Percentiles rank a stretch among this genome's conserved stretches.
Evolutionary conservation across 352 stramenopile genomes (phyloP).

Genomic region (Pythium coloratum): DNA sequence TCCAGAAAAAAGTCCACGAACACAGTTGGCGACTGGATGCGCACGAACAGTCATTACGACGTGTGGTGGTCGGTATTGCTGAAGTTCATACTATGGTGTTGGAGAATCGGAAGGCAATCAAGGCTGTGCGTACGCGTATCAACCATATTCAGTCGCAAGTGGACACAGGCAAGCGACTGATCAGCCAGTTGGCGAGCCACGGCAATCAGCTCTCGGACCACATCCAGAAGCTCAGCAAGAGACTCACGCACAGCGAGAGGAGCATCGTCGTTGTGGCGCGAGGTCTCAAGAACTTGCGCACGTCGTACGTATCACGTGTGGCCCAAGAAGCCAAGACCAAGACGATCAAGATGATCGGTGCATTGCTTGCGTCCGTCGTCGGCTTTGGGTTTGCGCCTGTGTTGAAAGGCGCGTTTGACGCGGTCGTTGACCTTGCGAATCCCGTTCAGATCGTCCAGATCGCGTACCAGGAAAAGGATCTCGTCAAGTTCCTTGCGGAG

Average conservation of each 20-base stretch:
- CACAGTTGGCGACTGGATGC: slow-evolving; percentile 16
- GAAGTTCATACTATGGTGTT: slow-evolving; percentile 5
- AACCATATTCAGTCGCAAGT: not conserved
- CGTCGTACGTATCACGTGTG: slow-evolving; percentile 6
- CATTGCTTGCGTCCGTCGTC: not conserved
- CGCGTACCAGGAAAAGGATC: slow-evolving; percentile 19
- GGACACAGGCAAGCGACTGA: not conserved
- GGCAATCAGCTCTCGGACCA: not conserved
- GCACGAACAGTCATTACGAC: slow-evolving; percentile 4
- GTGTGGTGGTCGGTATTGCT: not conserved
- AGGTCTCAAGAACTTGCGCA: not conserved
- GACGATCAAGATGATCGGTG: not conserved
- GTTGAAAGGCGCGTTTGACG: slow-evolving; percentile 30
- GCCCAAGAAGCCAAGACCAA: not conserved
- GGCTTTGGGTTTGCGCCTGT: slow-evolving; percentile 30
- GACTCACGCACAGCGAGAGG: slow-evolving; percentile 4
- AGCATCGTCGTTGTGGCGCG: not conserved
- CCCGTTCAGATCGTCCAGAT: slow-evolving; percentile 26
- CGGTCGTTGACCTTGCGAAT: slow-evolving; percentile 30
- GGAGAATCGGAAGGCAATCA: slow-evolving; percentile 5
- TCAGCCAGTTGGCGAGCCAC: not conserved
- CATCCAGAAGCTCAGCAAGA: not conserved
- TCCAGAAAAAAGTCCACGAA: slow-evolving; percentile 9
- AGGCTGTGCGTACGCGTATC: not conserved
- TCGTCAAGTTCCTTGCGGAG: slow-evolving; percentile 18